phyloP scores from a whole-genome alignment of 768 basidiomycete genomes.

The Lanmaoa pseudosensibilis region DNA sequence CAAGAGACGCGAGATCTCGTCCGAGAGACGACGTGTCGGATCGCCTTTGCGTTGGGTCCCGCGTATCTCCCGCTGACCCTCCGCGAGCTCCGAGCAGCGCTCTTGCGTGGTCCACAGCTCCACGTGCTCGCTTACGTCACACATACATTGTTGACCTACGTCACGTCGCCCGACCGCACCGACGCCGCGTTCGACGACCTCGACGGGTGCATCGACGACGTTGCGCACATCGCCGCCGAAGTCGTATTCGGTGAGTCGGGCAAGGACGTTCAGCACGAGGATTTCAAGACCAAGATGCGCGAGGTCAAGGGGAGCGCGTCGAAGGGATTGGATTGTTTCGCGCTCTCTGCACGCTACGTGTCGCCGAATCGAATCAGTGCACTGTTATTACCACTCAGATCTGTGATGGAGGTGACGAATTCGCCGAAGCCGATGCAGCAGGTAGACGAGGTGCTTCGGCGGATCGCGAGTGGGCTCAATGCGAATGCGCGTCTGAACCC shows the following conservation, averaged over 20 bases:
- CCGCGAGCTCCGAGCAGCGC: slow-evolving; percentile 79
- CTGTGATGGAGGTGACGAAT: slow-evolving; percentile 84
- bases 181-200: slow-evolving; percentile 56
- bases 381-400: slow-evolving; percentile 74
- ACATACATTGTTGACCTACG: slow-evolving; percentile 79
- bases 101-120: slow-evolving; percentile 89
- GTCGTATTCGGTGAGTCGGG: slow-evolving; percentile 95
- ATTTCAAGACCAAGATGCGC: slow-evolving; percentile 91
- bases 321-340: slow-evolving; percentile 85
- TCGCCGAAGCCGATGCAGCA: slow-evolving; percentile 76
- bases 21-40: slow-evolving; percentile 79
- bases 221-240: slow-evolving; percentile 79
- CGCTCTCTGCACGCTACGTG: slow-evolving; percentile 73
- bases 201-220: slow-evolving; percentile 75
- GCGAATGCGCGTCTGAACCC: slow-evolving; percentile 72
- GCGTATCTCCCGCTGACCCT: slow-evolving; percentile 71
- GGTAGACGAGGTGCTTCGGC: slow-evolving; percentile 85
- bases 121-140: slow-evolving; percentile 86
- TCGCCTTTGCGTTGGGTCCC: slow-evolving; percentile 70
- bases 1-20: slow-evolving; percentile 90
- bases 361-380: slow-evolving; percentile 75
- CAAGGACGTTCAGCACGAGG: slow-evolving; percentile 83
- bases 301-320: slow-evolving; percentile 84
- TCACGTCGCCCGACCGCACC: slow-evolving; percentile 61
- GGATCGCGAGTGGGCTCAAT: slow-evolving; percentile 83